Evolutionary conservation across 1,139 yeast species (phyloP), one percentile per base, ranked within the genome.

Genomic region (Ogataea hybrid): DNA sequence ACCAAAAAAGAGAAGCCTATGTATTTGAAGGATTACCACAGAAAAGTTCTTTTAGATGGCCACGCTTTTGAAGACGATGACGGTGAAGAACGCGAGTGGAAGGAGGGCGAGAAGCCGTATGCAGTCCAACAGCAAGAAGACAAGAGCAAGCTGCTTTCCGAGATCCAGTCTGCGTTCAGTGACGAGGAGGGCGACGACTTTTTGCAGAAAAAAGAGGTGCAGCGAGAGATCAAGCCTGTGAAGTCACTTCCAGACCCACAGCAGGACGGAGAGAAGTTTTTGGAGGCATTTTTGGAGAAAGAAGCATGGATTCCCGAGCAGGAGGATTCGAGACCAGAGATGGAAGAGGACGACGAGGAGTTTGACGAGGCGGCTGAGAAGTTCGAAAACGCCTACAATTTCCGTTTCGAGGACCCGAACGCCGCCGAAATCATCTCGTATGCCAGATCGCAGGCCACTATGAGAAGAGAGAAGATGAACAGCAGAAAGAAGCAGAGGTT

Each of bases 391-490:
- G 97, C 95, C 0, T 92, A 90, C 67, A 94, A 94, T 58, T 90
- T 90, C 72, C 77, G 98, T 61, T 92, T 78, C 60, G 98, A 94
- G 64, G 97, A 92, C 57, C 88, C 95, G 10, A 81, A 80, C 52
- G 77, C 96, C 8, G 87, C 92, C 0, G 97, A 92, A 58, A 87
- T 94, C 62, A 84, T 89, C 25, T 83, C 96, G n/a, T 94, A 92
- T 68, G 97, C 98, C 5, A 88, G 99, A 75, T 85, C 76, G 50
- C 96, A 89, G 62, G 95, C 95, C 21, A 88, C 97, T 0, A 72
- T 89, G 57, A 81, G 98, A 67, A 77, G 98, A 61, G 79, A 83
- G 17, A 81, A 80, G 38, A 75, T 84, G 45, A 80, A 81, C 52
- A 65, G 85, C 16, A 78, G 98, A 57, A 88, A 88, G 68, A 78